Base-by-base conservation (phyloP, 106 monocot genomes). In the Apostasia shenzhenica region DNA sequence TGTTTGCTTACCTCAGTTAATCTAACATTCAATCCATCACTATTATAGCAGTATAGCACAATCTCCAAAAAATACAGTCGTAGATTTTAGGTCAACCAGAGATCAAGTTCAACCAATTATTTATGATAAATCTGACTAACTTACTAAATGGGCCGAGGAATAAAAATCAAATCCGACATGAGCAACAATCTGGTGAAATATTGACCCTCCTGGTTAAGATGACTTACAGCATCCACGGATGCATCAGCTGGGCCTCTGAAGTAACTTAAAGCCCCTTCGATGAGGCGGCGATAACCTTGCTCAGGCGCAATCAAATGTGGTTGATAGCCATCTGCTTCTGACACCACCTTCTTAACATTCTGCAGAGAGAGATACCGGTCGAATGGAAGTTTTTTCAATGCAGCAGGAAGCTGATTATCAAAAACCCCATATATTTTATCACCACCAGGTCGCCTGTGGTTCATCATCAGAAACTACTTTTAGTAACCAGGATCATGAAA, bases 241-340 rank as follows among this genome's bases (percentile, higher is more conserved):
- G 86, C 86, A 79, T 86, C 86, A 61, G 82, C 82, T 62, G 86
- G 86, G 13, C 86, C 86, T 69, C 79, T 55, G 54, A 86, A 86
- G 67, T 76, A 86, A 72, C 58, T 81, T 8, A 86, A 73, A 59
- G 86, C 55, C 61, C 79, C 63, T 40, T 86, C 86, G 57, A 86
- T 86, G 10, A 86, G 67, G 1, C 86, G 81, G 6, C 86, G 74
- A 54, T 86, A 86, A 56, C 86, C 86, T 67, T 86, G 86, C 62
- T 86, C 86, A 4, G 86, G 86, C 72, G 86, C 86, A 62, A 86
- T 86, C 26, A 86, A 59, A 58, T 86, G 86, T 8, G 86, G 86
- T 66, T 86, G 86, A 78, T 86, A 86, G 63, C 86, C 82, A 70
- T 86, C 86, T n/a, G 86, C 86, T 61, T 82, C 75, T 5, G 86